Evolutionary conservation across 192 early-diverging fungal genomes (phyloP).

Genomic region (Martensiomyces pterosporus): DNA sequence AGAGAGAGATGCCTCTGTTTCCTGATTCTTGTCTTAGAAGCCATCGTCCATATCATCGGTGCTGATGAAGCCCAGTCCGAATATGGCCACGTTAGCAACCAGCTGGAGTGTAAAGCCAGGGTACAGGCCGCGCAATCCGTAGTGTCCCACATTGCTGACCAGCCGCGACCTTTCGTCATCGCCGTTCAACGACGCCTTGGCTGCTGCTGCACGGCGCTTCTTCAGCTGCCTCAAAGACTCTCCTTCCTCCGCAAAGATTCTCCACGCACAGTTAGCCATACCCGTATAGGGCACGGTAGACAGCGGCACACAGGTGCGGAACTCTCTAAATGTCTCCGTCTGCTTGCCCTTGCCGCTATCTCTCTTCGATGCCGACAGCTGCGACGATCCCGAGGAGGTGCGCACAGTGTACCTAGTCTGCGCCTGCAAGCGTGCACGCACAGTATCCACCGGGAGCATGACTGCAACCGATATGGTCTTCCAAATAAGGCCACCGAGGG

Average conservation of each 20-base stretch:
- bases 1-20: no score
- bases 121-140: slow-evolving; percentile 65
- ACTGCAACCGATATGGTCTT: slow-evolving; percentile 70
- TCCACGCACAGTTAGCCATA: slow-evolving; percentile 61
- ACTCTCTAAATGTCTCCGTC: slow-evolving; percentile 34
- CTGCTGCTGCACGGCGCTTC: slow-evolving; percentile 9
- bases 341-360: not conserved
- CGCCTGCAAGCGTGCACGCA: slow-evolving; percentile 76
- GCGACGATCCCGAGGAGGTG: slow-evolving; percentile 4
- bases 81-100: slow-evolving; percentile 55
- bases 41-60: slow-evolving; percentile 43
- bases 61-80: slow-evolving; percentile 58
- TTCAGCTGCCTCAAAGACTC: slow-evolving; percentile 28
- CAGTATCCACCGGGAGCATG: slow-evolving; percentile 81
- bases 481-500: slow-evolving; percentile 59
- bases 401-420: slow-evolving; percentile 63
- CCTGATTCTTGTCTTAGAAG: no score
- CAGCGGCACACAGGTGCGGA: slow-evolving; percentile 62
- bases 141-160: slow-evolving; percentile 32
- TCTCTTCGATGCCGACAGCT: not conserved
- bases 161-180: not conserved
- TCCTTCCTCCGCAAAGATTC: slow-evolving; percentile 74
- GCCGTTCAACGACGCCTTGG: slow-evolving; percentile 3
- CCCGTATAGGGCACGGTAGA: slow-evolving; percentile 71
- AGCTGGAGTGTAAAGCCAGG: slow-evolving; percentile 65